Conservation (phyloP, 1,284 basidiomycete species). For the Boletus sp. region DNA sequence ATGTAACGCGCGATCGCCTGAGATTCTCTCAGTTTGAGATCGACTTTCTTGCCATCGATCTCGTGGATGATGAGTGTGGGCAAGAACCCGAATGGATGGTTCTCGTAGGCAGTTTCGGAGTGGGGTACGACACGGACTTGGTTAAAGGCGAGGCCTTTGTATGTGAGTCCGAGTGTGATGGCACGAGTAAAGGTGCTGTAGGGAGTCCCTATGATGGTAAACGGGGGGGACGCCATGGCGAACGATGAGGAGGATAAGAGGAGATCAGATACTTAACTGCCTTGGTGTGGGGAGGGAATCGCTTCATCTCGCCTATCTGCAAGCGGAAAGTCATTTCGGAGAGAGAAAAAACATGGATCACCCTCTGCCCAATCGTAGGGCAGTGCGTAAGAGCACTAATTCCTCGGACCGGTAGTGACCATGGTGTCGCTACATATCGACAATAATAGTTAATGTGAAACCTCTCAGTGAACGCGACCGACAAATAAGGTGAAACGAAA, state of each 20-base stretch:
- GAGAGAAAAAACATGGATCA: neutral
- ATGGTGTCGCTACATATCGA: neutral
- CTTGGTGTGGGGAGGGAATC: neutral
- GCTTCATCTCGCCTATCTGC: neutral
- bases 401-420: neutral
- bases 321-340: neutral
- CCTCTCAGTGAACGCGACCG: neutral
- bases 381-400: neutral
- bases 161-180: slow-evolving; percentile 29
- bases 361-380: neutral
- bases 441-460: no score
- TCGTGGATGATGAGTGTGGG: slow-evolving; percentile 32
- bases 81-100: slow-evolving; percentile 35
- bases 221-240: slow-evolving; percentile 20
- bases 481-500: neutral
- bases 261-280: neutral
- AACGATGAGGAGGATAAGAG: neutral
- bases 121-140: slow-evolving; percentile 29
- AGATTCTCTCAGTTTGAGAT: slow-evolving; percentile 31
- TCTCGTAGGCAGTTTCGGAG: slow-evolving; percentile 28
- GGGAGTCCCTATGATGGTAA: slow-evolving; percentile 34
- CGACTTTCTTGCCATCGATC: slow-evolving; percentile 20
- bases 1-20: slow-evolving; percentile 30
- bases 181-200: slow-evolving; percentile 36
- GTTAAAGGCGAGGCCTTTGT: slow-evolving; percentile 30